Percentiles rank a stretch among this genome's conserved stretches.
phyloP scores from a whole-genome alignment of 805 yeast genomes.

The Candida palmyrensis region DNA sequence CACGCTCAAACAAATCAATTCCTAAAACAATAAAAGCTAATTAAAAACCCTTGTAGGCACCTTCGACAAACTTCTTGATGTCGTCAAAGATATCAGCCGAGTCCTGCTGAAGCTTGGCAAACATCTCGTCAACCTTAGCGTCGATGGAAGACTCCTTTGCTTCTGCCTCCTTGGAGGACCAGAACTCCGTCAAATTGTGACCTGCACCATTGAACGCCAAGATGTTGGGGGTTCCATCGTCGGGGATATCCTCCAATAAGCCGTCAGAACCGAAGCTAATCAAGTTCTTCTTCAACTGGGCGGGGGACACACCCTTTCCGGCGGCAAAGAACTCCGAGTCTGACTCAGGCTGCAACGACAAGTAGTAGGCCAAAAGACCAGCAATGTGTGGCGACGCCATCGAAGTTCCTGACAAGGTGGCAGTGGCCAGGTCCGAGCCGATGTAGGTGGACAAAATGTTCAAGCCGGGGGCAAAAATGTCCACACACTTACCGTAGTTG shows the following conservation, averaged over 20 bases:
- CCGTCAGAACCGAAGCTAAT: conserved; percentile 63
- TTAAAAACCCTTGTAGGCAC: conserved; percentile 15
- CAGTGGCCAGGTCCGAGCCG: conserved; percentile 72
- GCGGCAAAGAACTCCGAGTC: conserved; percentile 58
- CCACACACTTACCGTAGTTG: conserved; percentile 93
- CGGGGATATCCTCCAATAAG: conserved; percentile 57
- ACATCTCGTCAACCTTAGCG: conserved; percentile 16
- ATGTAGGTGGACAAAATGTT: conserved; percentile 80
- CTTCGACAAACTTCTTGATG: conserved; percentile 21
- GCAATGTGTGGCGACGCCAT: conserved; percentile 98
- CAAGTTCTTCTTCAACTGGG: conserved; percentile 70
- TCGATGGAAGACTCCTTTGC: conserved; percentile 5
- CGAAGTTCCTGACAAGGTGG: conserved; percentile 89
- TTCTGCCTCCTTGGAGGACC: conserved; percentile 31
- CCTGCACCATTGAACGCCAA: conserved; percentile 83
- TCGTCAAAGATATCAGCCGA: conserved; percentile 17
- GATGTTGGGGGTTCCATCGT: conserved; percentile 64
- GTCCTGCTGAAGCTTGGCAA: conserved; percentile 13
- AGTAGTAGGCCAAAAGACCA: conserved; percentile 84
- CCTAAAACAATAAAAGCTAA: conserved; percentile 1
- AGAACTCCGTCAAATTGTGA: conserved; percentile 59
- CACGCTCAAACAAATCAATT: too few relatives aligned
- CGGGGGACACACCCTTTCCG: conserved; percentile 56
- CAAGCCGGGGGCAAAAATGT: conserved; percentile 94
- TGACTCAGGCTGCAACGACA: conserved; percentile 77